Evolutionary conservation across 2,329 filamentous ascomycete genomes (phyloP), one percentile per base, ranked within the genome.

Genomic region (Aspergillus brasiliensis): DNA sequence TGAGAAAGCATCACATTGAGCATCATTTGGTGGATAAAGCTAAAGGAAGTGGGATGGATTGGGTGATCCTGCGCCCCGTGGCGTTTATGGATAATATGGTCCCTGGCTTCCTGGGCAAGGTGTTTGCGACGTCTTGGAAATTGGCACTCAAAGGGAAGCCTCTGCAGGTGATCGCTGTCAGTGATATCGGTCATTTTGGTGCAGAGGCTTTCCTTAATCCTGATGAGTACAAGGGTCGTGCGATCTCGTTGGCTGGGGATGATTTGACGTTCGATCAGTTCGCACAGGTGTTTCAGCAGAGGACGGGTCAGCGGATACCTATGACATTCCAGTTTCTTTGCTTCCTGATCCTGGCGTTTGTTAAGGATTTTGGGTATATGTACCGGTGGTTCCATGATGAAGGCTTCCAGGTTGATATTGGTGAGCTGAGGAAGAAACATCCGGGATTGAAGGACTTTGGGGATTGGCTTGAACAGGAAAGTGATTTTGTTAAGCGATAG

Each of bases 1-100:
- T 80, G 59, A 80, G 73, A 65, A 90, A 90, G 70, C 80, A 85
- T 65, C 71, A 81, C 10, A 86, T 90, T 66, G 88, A 90, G 74
- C 75, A 82, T 55, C 79, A 89, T 64, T 79, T 90, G n/a, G 75
- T 83, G 34, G 75, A 81, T 25, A 46, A 28, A n/a, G 38, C 62
- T 17, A 73, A 73, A 3, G 76, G 76, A 1, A 76, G 76, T 1
- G 72, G 67, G 0, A 86, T 87, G 84, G 74, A 73, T 5, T 89
- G 84, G 82, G 88, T 85, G 0, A 83, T 89, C 38, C 75, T 89
- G 2, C 81, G 86, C 3, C 87, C 87, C 0, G 82, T 84, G 0
- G 84, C 83, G 1, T 89, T 48, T 74, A 84, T 87, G 77, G 86
- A 89, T 7, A 84, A 83, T 73, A 66, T 84, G 4, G 71, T 67